Evolutionary conservation across 2,329 filamentous ascomycete genomes (phyloP), one percentile per base, ranked within the genome.

Genomic region (Clarireedia paspali): DNA sequence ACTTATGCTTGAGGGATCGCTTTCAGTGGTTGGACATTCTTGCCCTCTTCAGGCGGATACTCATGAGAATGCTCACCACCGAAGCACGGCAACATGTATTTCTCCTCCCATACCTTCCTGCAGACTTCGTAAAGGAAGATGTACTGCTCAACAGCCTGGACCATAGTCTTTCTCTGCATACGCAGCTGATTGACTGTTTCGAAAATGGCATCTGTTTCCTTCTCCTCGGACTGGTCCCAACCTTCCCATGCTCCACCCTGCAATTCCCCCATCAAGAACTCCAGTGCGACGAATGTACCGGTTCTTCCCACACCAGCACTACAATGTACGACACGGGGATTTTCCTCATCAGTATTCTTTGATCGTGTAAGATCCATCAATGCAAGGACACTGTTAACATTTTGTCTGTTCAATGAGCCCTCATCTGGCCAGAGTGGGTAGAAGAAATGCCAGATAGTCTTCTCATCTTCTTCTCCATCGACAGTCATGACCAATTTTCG

Each of bases 211-310:
- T 96, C 91, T 10, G 76, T 72, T 9, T 74, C 71, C 30, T 66
- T 59, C 20, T 71, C 65, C 34, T 71, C 64, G 36, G 60, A 62
- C 40, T 65, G 62, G 36, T 67, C 66, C 56, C 67, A 64, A 46
- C 57, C 57, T 46, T 66, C 63, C 65, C 66, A 67, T 26, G 84
- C 78, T 50, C 91, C 92, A 5, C 84, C 80, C 26, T 89, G 84
- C 9, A 97, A 78, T 71, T 96, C 90, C 38, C 85, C 80, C 60
- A 95, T 78, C 26, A 99, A 81, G 70, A 95, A 90, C 71, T 97
- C 94, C n/a, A 99, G 80, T 1, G 90, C 88, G 66, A 99, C 96
- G 68, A 97, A 99, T 0, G 94, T 97, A 36, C 94, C 94, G 6
- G 89, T 95, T 55, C 94, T 84, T 12, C 94, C 94, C 14, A 99